Evolutionary conservation across 192 early-diverging fungal species (phyloP).

Genomic region (Entrophospora sp.): DNA sequence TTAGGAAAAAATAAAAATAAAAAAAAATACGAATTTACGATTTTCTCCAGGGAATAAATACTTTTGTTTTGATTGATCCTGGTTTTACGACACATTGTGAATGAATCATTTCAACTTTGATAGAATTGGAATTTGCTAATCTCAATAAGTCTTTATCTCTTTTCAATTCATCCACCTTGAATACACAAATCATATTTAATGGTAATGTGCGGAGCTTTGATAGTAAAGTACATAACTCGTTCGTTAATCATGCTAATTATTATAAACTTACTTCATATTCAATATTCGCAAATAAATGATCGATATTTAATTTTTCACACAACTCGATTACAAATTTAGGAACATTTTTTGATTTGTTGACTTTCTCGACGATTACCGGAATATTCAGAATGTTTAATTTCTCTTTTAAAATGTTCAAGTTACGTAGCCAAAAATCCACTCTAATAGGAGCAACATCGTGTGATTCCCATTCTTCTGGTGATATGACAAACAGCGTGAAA

Average conservation of each 20-base stretch:
- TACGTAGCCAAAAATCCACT: slow-evolving; percentile 45
- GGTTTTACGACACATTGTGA: slow-evolving; percentile 54
- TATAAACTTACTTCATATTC: slow-evolving; percentile 37
- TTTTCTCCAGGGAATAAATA: no score
- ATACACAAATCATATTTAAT: not conserved
- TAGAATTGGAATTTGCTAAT: slow-evolving; percentile 7
- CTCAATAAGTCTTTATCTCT: slow-evolving; percentile 30
- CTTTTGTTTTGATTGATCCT: slow-evolving; percentile 38
- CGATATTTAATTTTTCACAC: slow-evolving; percentile 24
- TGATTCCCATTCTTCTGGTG: slow-evolving; percentile 38
- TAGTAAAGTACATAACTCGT: no score
- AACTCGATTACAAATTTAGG: slow-evolving; percentile 27
- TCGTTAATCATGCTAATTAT: no score
- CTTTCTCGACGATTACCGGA: slow-evolving; percentile 39
- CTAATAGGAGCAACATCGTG: slow-evolving; percentile 46
- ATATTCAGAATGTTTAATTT: slow-evolving; percentile 30
- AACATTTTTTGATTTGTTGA: slow-evolving; percentile 21
- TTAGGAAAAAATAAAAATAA: no score
- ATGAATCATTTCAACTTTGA: slow-evolving; percentile 29
- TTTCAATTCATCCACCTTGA: slow-evolving; percentile 33
- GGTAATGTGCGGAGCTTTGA: no score
- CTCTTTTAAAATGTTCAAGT: slow-evolving; percentile 29
- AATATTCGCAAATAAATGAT: slow-evolving; percentile 40
- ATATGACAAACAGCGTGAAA: slow-evolving; percentile 46
- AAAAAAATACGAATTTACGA: no score